These are phyloP conservation scores for Diddensiella caesifluorescens DNA, from an alignment of 805 yeast species.

Conservation along the genomic window DNA sequence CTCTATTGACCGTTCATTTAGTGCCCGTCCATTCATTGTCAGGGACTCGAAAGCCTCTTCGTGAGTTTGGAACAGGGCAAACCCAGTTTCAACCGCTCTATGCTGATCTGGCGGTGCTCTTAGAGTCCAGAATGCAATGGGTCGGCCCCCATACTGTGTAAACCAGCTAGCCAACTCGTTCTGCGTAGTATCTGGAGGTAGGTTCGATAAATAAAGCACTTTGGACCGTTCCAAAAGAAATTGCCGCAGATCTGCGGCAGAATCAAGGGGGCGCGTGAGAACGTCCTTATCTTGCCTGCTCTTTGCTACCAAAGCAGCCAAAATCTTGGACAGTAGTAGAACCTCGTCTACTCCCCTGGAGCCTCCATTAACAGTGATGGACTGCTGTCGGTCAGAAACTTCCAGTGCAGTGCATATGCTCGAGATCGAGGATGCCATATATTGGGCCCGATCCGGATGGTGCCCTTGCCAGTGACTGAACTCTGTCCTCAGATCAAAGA, in stretches of 20 bases:
- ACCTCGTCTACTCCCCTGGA: constrained; percentile 7
- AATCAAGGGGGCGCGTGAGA: constrained; percentile 69
- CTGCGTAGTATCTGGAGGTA: constrained; percentile 84
- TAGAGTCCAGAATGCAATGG: constrained; percentile 85
- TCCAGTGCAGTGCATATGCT: constrained; percentile 47
- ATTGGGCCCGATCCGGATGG: constrained; percentile 45
- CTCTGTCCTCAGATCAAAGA: constrained; percentile 73
- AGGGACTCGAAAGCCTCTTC: constrained; percentile 81
- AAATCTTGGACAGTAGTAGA: not conserved
- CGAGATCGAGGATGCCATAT: constrained; percentile 26
- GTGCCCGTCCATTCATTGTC: constrained; percentile 69
- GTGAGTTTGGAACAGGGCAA: constrained; percentile 77
- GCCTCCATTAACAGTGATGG: constrained; percentile 12
- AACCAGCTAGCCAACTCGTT: constrained; percentile 89
- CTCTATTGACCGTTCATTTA: constrained; percentile 71
- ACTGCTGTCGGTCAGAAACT: constrained; percentile 26
- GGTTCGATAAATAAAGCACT: constrained; percentile 71
- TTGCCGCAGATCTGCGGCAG: constrained; percentile 62
- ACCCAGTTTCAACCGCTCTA: constrained; percentile 60
- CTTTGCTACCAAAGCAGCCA: constrained; percentile 37
- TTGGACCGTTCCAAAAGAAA: constrained; percentile 69
- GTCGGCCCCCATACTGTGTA: constrained; percentile 78
- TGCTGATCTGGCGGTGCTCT: constrained; percentile 55
- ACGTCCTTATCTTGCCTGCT: constrained; percentile 45
- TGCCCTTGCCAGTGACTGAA: constrained; percentile 65